These are phyloP conservation scores for Pythium diclinum DNA, from an alignment of 352 stramenopile genomes.

Conservation along the genomic window DNA sequence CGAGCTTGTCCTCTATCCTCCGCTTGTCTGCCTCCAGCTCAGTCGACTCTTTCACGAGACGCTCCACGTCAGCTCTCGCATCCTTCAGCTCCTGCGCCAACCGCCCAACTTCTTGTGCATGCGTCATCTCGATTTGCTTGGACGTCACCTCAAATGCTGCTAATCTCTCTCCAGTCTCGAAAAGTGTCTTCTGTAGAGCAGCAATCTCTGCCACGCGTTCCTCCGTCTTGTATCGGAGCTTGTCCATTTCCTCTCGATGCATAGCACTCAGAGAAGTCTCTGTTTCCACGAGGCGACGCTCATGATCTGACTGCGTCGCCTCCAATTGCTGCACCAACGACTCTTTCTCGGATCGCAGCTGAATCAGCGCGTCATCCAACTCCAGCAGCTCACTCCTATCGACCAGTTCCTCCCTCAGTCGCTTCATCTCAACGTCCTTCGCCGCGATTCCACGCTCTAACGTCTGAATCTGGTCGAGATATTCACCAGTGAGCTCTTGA, in stretches of 20 bases:
- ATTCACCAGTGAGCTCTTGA: conserved; percentile 44
- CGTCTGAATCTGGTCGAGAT: conserved; percentile 42
- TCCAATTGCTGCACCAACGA: conserved; percentile 44
- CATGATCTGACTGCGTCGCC: conserved; percentile 37
- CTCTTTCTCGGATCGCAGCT: conserved; percentile 50
- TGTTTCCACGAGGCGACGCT: conserved; percentile 30
- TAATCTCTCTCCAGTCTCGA: conserved; percentile 36
- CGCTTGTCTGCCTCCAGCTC: conserved; percentile 11
- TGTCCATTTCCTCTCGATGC: conserved; percentile 39
- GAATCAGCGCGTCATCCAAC: conserved; percentile 39
- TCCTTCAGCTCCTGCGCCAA: conserved; percentile 49
- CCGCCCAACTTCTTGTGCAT: conserved; percentile 37
- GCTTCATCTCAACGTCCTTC: conserved; percentile 46
- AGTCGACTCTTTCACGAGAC: conserved; percentile 10
- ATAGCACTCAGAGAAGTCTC: conserved; percentile 32
- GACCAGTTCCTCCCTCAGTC: conserved; percentile 41
- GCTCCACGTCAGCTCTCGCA: conserved; percentile 24
- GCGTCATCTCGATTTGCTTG: conserved; percentile 29
- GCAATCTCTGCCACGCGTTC: conserved; percentile 44
- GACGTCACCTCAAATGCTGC: conserved; percentile 39
- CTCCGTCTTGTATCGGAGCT: conserved; percentile 41
- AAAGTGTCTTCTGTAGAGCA: conserved; percentile 33
- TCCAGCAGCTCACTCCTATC: conserved; percentile 48
- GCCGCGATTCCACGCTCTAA: conserved; percentile 40
- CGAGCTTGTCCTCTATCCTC: conserved; percentile 9